These are phyloP conservation scores for Stephania cephalantha DNA, from an alignment of 164 flowering plant genomes.

Conservation along the genomic window DNA sequence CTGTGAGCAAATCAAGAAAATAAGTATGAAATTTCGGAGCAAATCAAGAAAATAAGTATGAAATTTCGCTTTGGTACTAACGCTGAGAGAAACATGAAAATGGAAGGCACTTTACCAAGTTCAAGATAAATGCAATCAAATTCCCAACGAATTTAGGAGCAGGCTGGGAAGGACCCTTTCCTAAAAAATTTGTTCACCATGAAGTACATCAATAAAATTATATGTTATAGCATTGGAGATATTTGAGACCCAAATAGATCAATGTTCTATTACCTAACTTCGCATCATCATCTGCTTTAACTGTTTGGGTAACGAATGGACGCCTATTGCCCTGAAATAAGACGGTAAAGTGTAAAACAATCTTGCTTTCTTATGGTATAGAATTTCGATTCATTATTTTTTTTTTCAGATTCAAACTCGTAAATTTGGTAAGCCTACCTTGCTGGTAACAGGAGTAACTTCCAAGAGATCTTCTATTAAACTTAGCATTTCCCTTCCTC, in stretches of 20 bases:
- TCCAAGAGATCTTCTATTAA: slow-evolving; percentile 72
- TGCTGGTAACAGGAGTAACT: slow-evolving; percentile 67
- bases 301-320: slow-evolving; percentile 86
- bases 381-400: background rate
- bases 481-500: slow-evolving; percentile 89
- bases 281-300: slow-evolving; percentile 90
- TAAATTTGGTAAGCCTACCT: slow-evolving; percentile 33
- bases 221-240: background rate
- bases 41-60: slow-evolving; percentile 12
- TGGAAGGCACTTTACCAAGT: slow-evolving; percentile 48
- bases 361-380: background rate
- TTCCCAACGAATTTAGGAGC: slow-evolving; percentile 88
- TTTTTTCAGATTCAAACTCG: slow-evolving; percentile 4
- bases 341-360: background rate
- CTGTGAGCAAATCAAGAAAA: slow-evolving; percentile 30
- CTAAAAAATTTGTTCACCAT: slow-evolving; percentile 29
- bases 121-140: slow-evolving; percentile 71
- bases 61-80: slow-evolving; percentile 1
- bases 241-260: background rate
- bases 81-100: background rate
- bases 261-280: slow-evolving; percentile 53
- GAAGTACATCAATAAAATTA: background rate
- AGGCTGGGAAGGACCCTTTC: slow-evolving; percentile 79
- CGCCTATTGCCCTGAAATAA: slow-evolving; percentile 67
- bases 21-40: slow-evolving; percentile 6